These are phyloP conservation scores for Botryobasidium botryosum DNA, from an alignment of 768 basidiomycete species.

Conservation along the genomic window DNA sequence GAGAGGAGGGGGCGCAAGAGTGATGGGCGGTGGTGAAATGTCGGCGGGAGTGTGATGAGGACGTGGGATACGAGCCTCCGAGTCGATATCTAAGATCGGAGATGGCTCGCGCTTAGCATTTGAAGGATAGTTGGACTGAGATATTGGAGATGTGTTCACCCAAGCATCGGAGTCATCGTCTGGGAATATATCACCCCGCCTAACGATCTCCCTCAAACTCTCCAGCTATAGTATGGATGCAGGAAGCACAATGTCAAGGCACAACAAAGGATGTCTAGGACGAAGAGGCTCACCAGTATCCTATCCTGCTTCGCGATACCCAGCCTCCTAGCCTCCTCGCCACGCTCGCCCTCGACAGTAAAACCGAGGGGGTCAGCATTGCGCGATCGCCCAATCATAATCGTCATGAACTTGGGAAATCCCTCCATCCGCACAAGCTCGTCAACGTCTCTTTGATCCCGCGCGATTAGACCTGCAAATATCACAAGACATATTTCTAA, in stretches of 20 bases:
- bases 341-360: neutral
- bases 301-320: slow-evolving; percentile 45
- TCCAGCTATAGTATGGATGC: neutral
- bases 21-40: neutral
- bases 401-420: slow-evolving; percentile 14
- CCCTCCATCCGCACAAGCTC: slow-evolving; percentile 32
- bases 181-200: neutral
- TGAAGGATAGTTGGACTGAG: neutral
- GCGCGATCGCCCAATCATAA: neutral
- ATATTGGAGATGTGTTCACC: no score
- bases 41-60: neutral
- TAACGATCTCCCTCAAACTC: neutral
- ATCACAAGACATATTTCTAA: slow-evolving; percentile 45
- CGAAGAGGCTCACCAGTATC: slow-evolving; percentile 27
- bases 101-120: neutral
- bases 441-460: slow-evolving; percentile 35
- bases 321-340: slow-evolving; percentile 25
- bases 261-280: neutral
- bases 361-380: slow-evolving; percentile 20
- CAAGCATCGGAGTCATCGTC: neutral
- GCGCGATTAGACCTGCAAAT: slow-evolving; percentile 45
- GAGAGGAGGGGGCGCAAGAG: slow-evolving; percentile 11
- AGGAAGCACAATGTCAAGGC: slow-evolving; percentile 1
- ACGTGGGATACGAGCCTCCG: neutral
- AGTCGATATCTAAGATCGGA: neutral